phyloP scores from a whole-genome alignment of 441 rosid genomes.

The Pelargonium citronellum region DNA sequence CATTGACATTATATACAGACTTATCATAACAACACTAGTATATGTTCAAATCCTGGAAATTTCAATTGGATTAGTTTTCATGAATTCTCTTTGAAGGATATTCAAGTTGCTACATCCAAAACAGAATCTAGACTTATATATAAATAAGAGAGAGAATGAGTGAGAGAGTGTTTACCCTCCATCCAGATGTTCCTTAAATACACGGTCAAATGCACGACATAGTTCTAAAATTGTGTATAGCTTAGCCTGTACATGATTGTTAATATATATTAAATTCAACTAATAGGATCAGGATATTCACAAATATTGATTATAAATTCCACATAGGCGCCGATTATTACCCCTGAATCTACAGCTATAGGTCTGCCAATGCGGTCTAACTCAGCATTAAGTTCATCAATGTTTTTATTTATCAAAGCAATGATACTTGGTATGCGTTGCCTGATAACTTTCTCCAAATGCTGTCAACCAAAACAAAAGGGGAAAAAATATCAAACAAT shows the following conservation, averaged over 20 bases:
- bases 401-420: slow-evolving; percentile 87
- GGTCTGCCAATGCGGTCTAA: slow-evolving; percentile 97
- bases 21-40: not conserved
- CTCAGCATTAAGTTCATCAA: slow-evolving; percentile 95
- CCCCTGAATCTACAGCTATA: slow-evolving; percentile 94
- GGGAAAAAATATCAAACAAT: too few relatives aligned
- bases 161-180: slow-evolving; percentile 64
- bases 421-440: slow-evolving; percentile 96
- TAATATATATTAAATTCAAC: not conserved
- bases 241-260: slow-evolving; percentile 54
- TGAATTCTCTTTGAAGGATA: not conserved
- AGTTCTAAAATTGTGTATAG: slow-evolving; percentile 88
- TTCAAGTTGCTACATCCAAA: too few relatives aligned
- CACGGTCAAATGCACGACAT: slow-evolving; percentile 96
- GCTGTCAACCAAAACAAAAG: slow-evolving; percentile 38
- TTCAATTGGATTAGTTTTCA: slow-evolving; percentile 6
- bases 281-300: too few relatives aligned
- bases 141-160: slow-evolving; percentile 8
- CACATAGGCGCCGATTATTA: slow-evolving; percentile 25
- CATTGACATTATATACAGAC: too few relatives aligned
- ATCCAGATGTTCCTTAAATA: slow-evolving; percentile 95
- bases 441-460: slow-evolving; percentile 85
- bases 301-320: too few relatives aligned
- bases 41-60: not conserved
- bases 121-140: too few relatives aligned